Base-by-base conservation (phyloP, 225 moss, liverwort and hornwort species). In the Physcomitrium patens region DNA sequence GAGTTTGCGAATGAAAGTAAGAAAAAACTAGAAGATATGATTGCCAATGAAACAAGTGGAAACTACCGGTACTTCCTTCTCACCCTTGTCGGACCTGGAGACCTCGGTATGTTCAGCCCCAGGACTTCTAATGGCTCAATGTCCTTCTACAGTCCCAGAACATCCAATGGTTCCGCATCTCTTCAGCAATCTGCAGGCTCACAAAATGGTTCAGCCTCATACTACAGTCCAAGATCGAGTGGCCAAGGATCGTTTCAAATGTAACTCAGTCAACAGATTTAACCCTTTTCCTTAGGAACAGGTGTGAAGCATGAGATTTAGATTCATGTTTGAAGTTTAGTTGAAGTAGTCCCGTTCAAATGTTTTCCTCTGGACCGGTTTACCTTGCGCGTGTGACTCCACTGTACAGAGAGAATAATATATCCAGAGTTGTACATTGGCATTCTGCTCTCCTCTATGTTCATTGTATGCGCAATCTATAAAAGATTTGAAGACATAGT, bases 211-310 rank as follows among this genome's bases (percentile, higher is more conserved):
- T 83, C 83, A 31, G 72, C 62, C 55, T 86, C 86, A 0, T 81
- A 61, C 45, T 79, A 78, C 17, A 86, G 83, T 52, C 83, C 75
- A 50, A 86, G 83, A 73, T 83, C 86, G 27, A 86, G 86, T 52
- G 81, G 83, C 19, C 81, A 84, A 22, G 83, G 78, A 3, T 86
- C 86, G 18, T 83, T 84, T 67, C 76, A 80, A 65, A 80, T 86
- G 68, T 86, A 78, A 53, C 41, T 28, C 23, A 61, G 71, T 54
- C 57, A 19, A 52, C 52, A 46, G n/a, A 15, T 14, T 43, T 27
- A 48, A 49, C 15, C 49, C 10, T 22, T 22, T 22, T 57, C 42
- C 14, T 28, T 68, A 43, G 7, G 28, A 71, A 27, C 0, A 45
- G 45, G 59, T 43, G 13, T 70, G 50, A 3, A 63, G 60, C 80